These are phyloP conservation scores for Pythium phragmitis DNA, from an alignment of 352 stramenopile species.

Conservation along the genomic window DNA sequence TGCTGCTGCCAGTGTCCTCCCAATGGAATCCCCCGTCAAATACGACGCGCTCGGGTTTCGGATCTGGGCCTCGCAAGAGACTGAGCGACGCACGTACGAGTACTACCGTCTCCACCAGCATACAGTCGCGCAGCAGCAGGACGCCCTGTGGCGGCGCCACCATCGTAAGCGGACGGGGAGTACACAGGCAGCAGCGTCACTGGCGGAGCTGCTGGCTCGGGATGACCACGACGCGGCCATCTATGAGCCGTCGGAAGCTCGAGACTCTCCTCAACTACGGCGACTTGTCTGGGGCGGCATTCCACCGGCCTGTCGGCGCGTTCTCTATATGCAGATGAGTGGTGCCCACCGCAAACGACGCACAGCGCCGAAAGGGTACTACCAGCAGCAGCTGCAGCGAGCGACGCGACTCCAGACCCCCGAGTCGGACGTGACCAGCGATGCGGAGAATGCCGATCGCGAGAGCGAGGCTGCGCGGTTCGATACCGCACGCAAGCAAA, in stretches of 20 bases:
- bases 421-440: neutral
- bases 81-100: slow-evolving; percentile 27
- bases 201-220: neutral
- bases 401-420: slow-evolving; percentile 14
- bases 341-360: slow-evolving; percentile 30
- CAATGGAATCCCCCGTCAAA: slow-evolving; percentile 5
- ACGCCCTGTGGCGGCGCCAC: slow-evolving; percentile 32
- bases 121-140: slow-evolving; percentile 41
- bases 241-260: slow-evolving; percentile 14
- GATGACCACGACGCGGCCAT: neutral
- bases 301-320: slow-evolving; percentile 36
- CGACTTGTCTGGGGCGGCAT: slow-evolving; percentile 54
- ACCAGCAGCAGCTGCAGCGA: slow-evolving; percentile 19
- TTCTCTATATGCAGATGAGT: slow-evolving; percentile 51
- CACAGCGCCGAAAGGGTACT: slow-evolving; percentile 35
- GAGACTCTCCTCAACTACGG: slow-evolving; percentile 19
- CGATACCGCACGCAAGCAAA: slow-evolving; percentile 43
- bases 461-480: slow-evolving; percentile 21
- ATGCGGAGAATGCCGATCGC: neutral
- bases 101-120: slow-evolving; percentile 54
- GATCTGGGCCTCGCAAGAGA: slow-evolving; percentile 21
- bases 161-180: neutral
- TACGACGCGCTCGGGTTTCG: slow-evolving; percentile 56
- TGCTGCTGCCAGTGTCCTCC: slow-evolving; percentile 9
- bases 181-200: neutral